Evolutionary conservation across 768 basidiomycete species (phyloP).

Genomic region (Amanita pallidorosea): DNA sequence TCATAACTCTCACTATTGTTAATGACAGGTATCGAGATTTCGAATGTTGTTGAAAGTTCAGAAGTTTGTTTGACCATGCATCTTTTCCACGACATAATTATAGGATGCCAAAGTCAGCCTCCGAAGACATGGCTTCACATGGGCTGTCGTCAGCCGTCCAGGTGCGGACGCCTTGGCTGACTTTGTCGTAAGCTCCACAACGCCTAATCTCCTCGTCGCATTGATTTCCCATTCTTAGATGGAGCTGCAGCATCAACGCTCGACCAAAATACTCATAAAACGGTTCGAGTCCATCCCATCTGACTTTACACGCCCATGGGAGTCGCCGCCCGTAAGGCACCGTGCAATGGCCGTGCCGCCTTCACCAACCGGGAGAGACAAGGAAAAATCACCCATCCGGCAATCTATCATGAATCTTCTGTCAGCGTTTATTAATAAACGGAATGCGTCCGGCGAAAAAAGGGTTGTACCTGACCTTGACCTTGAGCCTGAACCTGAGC

Average conservation of each 20-base stretch:
- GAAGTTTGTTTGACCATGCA: background rate
- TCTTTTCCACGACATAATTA: background rate
- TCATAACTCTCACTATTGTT: background rate
- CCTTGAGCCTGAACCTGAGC: constrained; percentile 1
- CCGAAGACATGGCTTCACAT: background rate
- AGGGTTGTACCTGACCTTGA: constrained; percentile 10
- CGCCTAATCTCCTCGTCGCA: background rate
- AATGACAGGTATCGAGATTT: background rate
- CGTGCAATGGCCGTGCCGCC: background rate
- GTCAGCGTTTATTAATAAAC: constrained; percentile 41
- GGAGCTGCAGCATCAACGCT: constrained; percentile 2
- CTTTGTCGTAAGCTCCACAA: background rate
- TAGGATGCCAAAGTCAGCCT: background rate
- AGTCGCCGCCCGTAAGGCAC: background rate
- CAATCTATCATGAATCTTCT: constrained; percentile 56
- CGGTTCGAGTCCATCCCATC: constrained; percentile 1
- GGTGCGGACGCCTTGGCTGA: background rate
- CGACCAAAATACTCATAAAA: constrained; percentile 2
- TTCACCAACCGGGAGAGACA: constrained; percentile 11
- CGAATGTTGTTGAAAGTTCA: background rate
- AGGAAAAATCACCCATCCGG: constrained; percentile 48
- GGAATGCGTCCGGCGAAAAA: constrained; percentile 17
- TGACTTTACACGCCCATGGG: background rate
- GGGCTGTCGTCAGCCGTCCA: background rate
- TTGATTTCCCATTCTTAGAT: background rate